Percentiles rank a stretch among this genome's conserved stretches.
These are phyloP conservation scores for Rutstroemia sydowiana DNA, from an alignment of 2,329 filamentous ascomycete genomes.

Conservation along the genomic window DNA sequence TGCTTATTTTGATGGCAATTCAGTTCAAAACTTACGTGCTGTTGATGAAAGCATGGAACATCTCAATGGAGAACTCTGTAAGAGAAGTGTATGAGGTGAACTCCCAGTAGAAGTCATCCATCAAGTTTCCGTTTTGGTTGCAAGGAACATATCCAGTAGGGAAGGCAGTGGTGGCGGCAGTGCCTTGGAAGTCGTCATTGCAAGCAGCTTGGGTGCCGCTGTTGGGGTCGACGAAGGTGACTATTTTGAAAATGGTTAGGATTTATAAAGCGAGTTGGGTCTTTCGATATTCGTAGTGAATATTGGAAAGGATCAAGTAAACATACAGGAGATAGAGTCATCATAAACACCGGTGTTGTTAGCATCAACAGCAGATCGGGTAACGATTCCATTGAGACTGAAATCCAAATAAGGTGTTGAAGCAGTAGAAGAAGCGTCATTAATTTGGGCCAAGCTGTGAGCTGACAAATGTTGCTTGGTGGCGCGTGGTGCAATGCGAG, in stretches of 20 bases:
- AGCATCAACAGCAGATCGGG: conserved; percentile 1
- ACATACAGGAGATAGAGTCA: conserved; percentile 10
- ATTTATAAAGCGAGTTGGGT: not conserved
- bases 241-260: conserved; percentile 8
- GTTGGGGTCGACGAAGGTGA: conserved; percentile 26
- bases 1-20: not conserved
- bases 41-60: conserved; percentile 22
- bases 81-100: conserved; percentile 16
- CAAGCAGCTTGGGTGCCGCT: conserved; percentile 25
- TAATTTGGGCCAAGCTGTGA: conserved; percentile 11
- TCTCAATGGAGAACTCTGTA: conserved; percentile 15
- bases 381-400: not conserved
- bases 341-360: conserved; percentile 2
- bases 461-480: not conserved
- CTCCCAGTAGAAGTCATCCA: conserved; percentile 19
- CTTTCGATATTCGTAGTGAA: conserved; percentile 10
- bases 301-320: conserved; percentile 6
- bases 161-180: conserved; percentile 10
- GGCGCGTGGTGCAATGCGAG: conserved; percentile 1
- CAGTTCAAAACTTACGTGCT: conserved; percentile 13
- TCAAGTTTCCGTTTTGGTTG: conserved; percentile 6
- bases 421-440: conserved; percentile 9
- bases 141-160: conserved; percentile 15
- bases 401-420: not conserved
- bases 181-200: conserved; percentile 17